Conservation (phyloP, 805 yeast genomes). For the Saccharomycopsis schoenii region DNA sequence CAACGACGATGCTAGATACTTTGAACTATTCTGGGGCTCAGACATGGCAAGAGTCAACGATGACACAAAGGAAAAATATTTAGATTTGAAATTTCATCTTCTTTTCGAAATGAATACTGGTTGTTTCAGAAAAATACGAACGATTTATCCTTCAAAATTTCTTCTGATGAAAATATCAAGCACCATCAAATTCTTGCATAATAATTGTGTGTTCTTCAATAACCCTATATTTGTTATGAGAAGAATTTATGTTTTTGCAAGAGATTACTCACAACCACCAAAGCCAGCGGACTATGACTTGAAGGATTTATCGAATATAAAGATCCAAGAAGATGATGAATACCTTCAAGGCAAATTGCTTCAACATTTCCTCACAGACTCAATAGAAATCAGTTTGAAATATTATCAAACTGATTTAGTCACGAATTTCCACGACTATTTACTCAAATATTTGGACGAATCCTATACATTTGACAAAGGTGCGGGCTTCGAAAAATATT, state of each 20-base stretch:
- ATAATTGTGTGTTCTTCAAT: conserved; percentile 28
- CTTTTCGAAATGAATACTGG: conserved; percentile 55
- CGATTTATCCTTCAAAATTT: conserved; percentile 72
- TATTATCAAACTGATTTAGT: conserved; percentile 23
- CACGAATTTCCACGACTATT: conserved; percentile 19
- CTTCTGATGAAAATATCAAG: conserved; percentile 59
- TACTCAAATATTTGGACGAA: not conserved
- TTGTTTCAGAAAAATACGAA: conserved; percentile 50
- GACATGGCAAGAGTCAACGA: conserved; percentile 3
- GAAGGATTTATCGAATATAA: conserved; percentile 26
- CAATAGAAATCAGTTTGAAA: conserved; percentile 33
- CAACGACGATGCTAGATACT: conserved; percentile 10
- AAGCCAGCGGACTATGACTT: conserved; percentile 28
- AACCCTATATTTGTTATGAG: conserved; percentile 40
- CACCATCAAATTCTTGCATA: conserved; percentile 40
- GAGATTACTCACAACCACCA: conserved; percentile 44
- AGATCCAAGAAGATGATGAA: conserved; percentile 44
- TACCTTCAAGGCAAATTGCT: conserved; percentile 57
- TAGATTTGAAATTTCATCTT: conserved; percentile 53
- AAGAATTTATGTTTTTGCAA: conserved; percentile 53
- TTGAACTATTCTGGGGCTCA: not conserved
- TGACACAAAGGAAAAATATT: conserved; percentile 21
- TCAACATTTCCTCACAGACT: conserved; percentile 49
- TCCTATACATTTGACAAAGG: not conserved
- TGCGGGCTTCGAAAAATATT: not conserved